These are phyloP conservation scores for Lagenaria siceraria DNA, from an alignment of 306 rosid genomes.

Conservation along the genomic window DNA sequence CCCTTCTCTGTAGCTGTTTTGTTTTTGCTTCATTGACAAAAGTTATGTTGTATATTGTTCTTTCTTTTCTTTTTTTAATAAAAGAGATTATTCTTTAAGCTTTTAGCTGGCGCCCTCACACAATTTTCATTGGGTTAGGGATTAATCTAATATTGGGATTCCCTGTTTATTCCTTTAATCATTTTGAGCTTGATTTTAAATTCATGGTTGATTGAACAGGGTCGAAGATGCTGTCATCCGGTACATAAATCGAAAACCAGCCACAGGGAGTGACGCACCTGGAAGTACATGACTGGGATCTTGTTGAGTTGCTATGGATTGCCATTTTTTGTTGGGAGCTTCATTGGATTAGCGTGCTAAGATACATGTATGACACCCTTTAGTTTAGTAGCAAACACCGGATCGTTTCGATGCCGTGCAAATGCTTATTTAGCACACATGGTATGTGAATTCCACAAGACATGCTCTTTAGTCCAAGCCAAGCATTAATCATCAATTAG, in stretches of 20 bases:
- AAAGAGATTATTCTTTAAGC: not conserved
- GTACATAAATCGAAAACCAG: slow-evolving; percentile 59
- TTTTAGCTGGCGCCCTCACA: not conserved
- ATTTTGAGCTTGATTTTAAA: not conserved
- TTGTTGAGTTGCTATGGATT: slow-evolving; percentile 11
- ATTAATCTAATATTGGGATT: not conserved
- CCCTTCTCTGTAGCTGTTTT: not conserved
- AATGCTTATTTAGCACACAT: not conserved
- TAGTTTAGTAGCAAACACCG: not conserved
- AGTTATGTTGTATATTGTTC: not conserved
- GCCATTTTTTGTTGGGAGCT: not conserved
- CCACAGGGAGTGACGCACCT: slow-evolving; percentile 69
- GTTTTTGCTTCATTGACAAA: not conserved
- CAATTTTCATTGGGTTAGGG: not conserved
- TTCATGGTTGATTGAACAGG: slow-evolving; percentile 34
- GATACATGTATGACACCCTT: slow-evolving; percentile 1
- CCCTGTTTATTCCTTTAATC: not conserved
- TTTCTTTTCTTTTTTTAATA: not conserved
- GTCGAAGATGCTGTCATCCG: slow-evolving; percentile 50
- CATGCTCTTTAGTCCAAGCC: not conserved
- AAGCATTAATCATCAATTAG: not conserved
- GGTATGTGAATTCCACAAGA: slow-evolving; percentile 3
- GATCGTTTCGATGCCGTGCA: not conserved
- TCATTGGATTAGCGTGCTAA: slow-evolving; percentile 4
- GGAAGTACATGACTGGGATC: slow-evolving; percentile 51